A percentile compares a stretch with the other conserved stretches of the same genome.
phyloP scores from a whole-genome alignment of 805 yeast genomes.

The Candida michaelii region DNA sequence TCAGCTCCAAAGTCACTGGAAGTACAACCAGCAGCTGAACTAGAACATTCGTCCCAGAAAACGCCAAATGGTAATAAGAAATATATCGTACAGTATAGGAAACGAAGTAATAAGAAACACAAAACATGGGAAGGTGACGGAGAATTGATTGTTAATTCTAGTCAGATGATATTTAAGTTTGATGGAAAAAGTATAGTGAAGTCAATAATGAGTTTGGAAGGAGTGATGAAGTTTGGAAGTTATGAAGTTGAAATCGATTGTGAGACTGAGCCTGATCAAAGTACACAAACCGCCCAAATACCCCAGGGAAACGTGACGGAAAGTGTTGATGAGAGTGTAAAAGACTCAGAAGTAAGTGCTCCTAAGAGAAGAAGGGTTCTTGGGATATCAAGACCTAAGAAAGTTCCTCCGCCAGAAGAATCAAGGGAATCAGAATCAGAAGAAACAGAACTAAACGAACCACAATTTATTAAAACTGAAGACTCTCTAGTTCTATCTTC shows the following conservation, averaged over 20 bases:
- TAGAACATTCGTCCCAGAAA: not conserved
- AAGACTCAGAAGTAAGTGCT: not conserved
- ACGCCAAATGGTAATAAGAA: not conserved
- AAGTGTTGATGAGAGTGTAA: too few relatives aligned
- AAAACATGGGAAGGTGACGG: conserved; percentile 98
- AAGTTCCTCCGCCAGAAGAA: not conserved
- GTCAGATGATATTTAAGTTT: conserved; percentile 22
- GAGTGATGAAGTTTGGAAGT: conserved; percentile 40
- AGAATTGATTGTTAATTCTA: conserved; percentile 35
- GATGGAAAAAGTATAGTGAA: conserved; percentile 27
- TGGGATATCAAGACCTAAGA: not conserved
- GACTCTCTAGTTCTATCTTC: not conserved
- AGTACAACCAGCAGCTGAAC: not conserved
- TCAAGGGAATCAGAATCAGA: not conserved
- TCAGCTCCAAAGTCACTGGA: not conserved
- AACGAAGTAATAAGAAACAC: conserved; percentile 70
- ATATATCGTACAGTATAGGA: conserved; percentile 62
- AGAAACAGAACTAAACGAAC: too few relatives aligned
- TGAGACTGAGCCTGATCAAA: conserved; percentile 24
- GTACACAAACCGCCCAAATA: not conserved
- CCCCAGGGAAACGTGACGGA: too few relatives aligned
- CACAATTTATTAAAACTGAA: not conserved
- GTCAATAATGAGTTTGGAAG: conserved; percentile 10
- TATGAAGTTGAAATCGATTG: conserved; percentile 65
- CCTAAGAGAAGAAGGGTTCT: not conserved